These are phyloP conservation scores for Aaosphaeria pasadenensis DNA, from an alignment of 2,329 filamentous ascomycete genomes.

Conservation along the genomic window DNA sequence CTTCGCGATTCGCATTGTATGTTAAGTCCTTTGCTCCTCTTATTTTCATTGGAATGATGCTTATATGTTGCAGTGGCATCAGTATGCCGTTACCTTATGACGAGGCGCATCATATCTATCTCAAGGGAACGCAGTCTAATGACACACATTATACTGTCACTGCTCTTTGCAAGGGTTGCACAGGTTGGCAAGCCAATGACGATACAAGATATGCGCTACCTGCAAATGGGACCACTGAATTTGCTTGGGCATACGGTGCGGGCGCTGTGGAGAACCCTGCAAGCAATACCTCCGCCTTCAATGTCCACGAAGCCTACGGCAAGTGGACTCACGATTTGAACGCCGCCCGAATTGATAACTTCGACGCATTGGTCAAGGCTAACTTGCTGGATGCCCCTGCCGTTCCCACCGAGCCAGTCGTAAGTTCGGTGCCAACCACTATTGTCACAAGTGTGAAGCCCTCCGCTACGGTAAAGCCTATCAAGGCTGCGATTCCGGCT, in stretches of 20 bases:
- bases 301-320: constrained; percentile 25
- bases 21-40: constrained; percentile 1
- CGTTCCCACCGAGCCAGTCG: constrained; percentile 10
- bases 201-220: constrained; percentile 23
- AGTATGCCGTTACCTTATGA: constrained; percentile 25
- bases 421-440: constrained; percentile 9
- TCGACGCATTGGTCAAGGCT: constrained; percentile 25
- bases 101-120: constrained; percentile 21
- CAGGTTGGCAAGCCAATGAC: constrained; percentile 26
- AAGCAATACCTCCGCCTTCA: constrained; percentile 30
- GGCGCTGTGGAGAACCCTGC: constrained; percentile 24
- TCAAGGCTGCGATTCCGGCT: constrained; percentile 23
- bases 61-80: constrained; percentile 14
- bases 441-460: constrained; percentile 18
- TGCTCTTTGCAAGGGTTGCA: constrained; percentile 28
- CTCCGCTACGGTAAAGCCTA: constrained; percentile 12
- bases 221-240: constrained; percentile 22
- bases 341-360: constrained; percentile 28
- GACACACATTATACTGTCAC: constrained; percentile 32
- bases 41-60: not conserved
- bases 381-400: constrained; percentile 26
- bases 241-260: constrained; percentile 30
- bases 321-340: constrained; percentile 33
- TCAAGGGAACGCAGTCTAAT: constrained; percentile 29
- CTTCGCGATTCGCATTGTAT: constrained; percentile 31